Conservation (phyloP, 2,329 filamentous ascomycete genomes). For the Sarocladiaceae sp. region DNA sequence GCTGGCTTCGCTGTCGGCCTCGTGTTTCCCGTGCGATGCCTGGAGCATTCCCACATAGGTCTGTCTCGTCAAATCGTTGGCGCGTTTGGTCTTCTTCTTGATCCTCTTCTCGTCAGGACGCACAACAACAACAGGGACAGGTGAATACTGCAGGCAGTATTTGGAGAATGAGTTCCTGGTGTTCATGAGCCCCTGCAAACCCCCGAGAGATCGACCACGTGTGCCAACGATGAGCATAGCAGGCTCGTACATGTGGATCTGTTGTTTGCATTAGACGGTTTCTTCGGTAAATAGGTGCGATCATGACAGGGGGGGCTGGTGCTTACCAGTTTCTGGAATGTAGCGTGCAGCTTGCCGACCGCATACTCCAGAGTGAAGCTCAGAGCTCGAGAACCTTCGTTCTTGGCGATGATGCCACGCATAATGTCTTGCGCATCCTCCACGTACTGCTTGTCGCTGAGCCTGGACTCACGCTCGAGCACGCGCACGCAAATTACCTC, state of each 20-base stretch:
- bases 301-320: background rate
- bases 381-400: constrained; percentile 72
- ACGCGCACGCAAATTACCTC: constrained; percentile 88
- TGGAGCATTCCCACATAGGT: constrained; percentile 75
- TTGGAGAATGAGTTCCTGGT: constrained; percentile 79
- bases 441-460: constrained; percentile 65
- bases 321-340: constrained; percentile 82
- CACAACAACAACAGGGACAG: constrained; percentile 88
- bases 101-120: constrained; percentile 79
- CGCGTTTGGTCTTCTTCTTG: constrained; percentile 83
- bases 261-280: no score
- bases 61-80: constrained; percentile 66
- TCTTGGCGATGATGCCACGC: constrained; percentile 71
- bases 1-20: constrained; percentile 49
- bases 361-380: constrained; percentile 81
- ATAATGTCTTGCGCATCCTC: constrained; percentile 70
- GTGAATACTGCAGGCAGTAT: constrained; percentile 89
- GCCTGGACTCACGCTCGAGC: constrained; percentile 73
- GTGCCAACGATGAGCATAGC: constrained; percentile 89
- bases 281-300: background rate
- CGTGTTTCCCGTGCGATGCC: constrained; percentile 50
- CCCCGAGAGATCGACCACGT: constrained; percentile 74
- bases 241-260: constrained; percentile 90
- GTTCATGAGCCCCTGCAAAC: constrained; percentile 78
- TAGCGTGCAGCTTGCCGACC: constrained; percentile 81